Evolutionary conservation across 2,329 filamentous ascomycete species (phyloP), one percentile per base, ranked within the genome.

Genomic region (Dactylellina drechsleri): DNA sequence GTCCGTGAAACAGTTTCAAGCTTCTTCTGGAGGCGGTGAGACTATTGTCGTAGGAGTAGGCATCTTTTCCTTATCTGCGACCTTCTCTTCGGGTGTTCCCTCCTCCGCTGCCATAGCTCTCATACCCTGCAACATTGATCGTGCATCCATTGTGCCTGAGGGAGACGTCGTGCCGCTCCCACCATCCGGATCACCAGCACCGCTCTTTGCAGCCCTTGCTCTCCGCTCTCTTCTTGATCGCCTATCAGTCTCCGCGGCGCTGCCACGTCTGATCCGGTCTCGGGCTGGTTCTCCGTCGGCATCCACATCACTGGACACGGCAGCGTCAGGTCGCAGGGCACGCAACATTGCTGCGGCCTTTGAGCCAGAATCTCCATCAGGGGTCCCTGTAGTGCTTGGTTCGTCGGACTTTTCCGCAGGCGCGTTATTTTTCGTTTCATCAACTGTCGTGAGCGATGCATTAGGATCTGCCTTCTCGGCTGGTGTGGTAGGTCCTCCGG

Each of bases 21-120:
- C 60, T n/a, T 77, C 72, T 31, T 75, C 71, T n/a, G 71, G 72
- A 13, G 76, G 76, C 49, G 76, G 76, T 31, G 71, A 76, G 16
- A 77, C 41, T 57, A 77, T 73, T 26, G 76, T 77, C 26, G 72
- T 77, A 13, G 76, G 76, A 47, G 72, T 76, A 26, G 65, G 65
- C 40, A 74, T 41, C 43, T 52, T 61, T 57, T 75, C 72, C 15
- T 23, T 59, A 4, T 68, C 66, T 8, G 10, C 50, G 5, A 56
- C 47, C 40, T 54, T 60, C 36, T 76, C 72, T 23, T 76, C 72
- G 77, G 70, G 57, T 76, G 52, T 31, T 52, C 71, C n/a, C 50
- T 75, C 77, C 76, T 79, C 61, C 64, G 77, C 41, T 13, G 41
- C 68, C 13, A 23, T 36, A 31, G 72, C 71, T 16, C 66, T 75